Evolutionary conservation across 805 yeast species (phyloP), one percentile per base, ranked within the genome.

Genomic region (Zygotorulaspora florentina): DNA sequence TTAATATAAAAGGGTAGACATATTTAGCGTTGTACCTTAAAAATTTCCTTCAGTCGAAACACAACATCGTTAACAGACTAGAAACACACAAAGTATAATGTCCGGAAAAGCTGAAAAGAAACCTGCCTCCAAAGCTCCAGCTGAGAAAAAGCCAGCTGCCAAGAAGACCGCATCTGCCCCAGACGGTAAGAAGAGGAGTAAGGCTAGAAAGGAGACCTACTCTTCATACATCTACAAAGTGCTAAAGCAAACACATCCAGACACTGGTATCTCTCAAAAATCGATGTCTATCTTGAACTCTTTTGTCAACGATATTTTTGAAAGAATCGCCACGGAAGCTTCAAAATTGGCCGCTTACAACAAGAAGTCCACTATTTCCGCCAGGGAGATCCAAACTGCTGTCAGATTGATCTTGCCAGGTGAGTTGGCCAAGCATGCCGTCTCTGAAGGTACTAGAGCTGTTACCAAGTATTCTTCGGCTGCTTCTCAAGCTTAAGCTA

Each of bases 241-340:
- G 59, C 85, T 91, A 71, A 90, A 90, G 77, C 97, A 91, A 81
- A 90, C 97, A 54, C 98, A 91, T 76, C 98, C 97, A 73, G 97
- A 91, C 73, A 91, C 98, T 55, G 98, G 97, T 87, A 91, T 91
- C 71, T 90, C 98, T 64, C 96, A 89, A 77, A 87, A 88, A 72
- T 96, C 98, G 57, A 91, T 91, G 96, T 88, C 96, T 58, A 91
- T 91, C 73, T 84, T 91, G 91, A 91, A 91, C 86, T 91, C 97
- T 36, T 91, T 91, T 64, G 97, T 91, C 62, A 90, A 89, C 77
- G 97, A 91, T 75, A 88, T 90, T 70, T 91, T 90, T 69, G 97
- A 90, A 80, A 90, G 98, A 80, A 86, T 91, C 65, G 97, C 97
- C 63, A 75, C 91, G 64, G 97, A 90, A 79, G 96, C 97, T 64